These are phyloP conservation scores for Entoloma clypeatum DNA, from an alignment of 1,284 basidiomycete genomes.

Conservation along the genomic window DNA sequence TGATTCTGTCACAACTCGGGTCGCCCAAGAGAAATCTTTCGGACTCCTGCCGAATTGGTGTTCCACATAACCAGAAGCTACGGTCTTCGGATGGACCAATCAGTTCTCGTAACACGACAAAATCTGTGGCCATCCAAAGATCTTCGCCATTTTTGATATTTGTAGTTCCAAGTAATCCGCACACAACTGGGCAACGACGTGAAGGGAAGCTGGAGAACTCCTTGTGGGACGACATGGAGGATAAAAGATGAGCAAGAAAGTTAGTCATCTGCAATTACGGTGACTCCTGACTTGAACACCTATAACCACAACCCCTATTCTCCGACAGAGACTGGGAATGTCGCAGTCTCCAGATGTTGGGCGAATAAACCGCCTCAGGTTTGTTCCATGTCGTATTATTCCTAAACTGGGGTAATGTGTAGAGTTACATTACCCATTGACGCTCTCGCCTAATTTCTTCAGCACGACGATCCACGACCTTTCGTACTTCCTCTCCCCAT, in stretches of 20 bases:
- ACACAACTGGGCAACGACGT: too few species aligned
- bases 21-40: not conserved
- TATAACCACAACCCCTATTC: too few species aligned
- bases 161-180: constrained; percentile 1
- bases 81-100: not conserved
- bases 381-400: too few species aligned
- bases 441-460: constrained; percentile 46
- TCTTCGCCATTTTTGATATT: not conserved
- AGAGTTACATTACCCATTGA: constrained; percentile 39
- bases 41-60: not conserved
- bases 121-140: constrained; percentile 1
- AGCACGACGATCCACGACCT: constrained; percentile 51
- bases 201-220: too few species aligned
- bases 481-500: constrained; percentile 62
- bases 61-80: not conserved
- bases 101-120: not conserved
- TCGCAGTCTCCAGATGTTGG: too few species aligned
- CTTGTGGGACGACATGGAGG: too few species aligned
- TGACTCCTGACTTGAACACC: too few species aligned
- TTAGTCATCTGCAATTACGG: too few species aligned
- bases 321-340: too few species aligned
- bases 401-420: too few species aligned
- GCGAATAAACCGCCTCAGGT: too few species aligned
- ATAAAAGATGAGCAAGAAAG: too few species aligned
- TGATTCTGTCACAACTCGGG: constrained; percentile 1